Conservation (phyloP, 495 filamentous ascomycete genomes). For the Beverwykella pulmonaria region DNA sequence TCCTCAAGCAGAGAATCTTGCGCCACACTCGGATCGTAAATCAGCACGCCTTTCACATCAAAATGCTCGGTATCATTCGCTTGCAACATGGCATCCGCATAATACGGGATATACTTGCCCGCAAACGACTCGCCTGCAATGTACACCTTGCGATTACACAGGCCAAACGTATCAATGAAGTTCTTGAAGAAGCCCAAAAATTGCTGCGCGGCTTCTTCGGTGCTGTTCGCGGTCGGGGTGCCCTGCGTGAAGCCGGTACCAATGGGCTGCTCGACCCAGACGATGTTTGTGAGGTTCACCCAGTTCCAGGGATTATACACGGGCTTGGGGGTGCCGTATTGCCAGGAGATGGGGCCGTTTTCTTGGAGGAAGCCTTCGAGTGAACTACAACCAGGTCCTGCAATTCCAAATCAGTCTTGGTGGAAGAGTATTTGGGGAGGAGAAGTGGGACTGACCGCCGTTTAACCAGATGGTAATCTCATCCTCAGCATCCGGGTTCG, state of each 20-base stretch:
- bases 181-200: constrained; percentile 69
- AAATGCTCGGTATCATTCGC: constrained; percentile 66
- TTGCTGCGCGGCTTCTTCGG: constrained; percentile 60
- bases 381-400: constrained; percentile 40
- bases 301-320: constrained; percentile 52
- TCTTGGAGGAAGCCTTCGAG: constrained; percentile 49
- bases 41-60: constrained; percentile 64
- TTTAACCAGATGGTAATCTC: constrained; percentile 50
- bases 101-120: constrained; percentile 78
- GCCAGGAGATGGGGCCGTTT: constrained; percentile 49
- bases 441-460: constrained; percentile 10
- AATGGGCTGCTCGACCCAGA: constrained; percentile 77
- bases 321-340: constrained; percentile 46
- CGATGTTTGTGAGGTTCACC: constrained; percentile 74
- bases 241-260: constrained; percentile 69
- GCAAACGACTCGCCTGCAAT: constrained; percentile 69
- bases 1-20: constrained; percentile 43
- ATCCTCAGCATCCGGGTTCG: constrained; percentile 30
- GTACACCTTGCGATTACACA: constrained; percentile 64
- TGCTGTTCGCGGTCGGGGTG: constrained; percentile 54
- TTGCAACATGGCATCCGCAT: constrained; percentile 73
- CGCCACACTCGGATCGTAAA: constrained; percentile 60
- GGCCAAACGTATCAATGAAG: constrained; percentile 61
- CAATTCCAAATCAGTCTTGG: not conserved
- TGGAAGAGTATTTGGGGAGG: too few relatives aligned